Evolutionary conservation across 1,139 yeast genomes (phyloP).

Genomic region (Kodamaea anthophila): DNA sequence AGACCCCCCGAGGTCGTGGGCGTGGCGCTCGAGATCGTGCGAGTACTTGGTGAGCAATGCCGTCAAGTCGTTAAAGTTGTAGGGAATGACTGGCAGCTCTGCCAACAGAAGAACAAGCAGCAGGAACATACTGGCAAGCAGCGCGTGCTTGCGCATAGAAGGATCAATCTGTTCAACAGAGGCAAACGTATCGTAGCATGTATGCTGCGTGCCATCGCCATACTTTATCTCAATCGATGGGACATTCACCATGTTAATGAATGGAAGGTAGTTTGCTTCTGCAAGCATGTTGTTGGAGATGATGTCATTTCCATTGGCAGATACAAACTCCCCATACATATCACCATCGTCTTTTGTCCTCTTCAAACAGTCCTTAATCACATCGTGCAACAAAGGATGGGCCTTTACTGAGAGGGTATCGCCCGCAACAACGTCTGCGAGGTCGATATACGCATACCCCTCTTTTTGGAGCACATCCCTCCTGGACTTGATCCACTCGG

Average conservation of each 20-base stretch:
- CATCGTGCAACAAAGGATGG: conserved; percentile 56
- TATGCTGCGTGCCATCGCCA: conserved; percentile 47
- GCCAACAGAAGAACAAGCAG: conserved; percentile 48
- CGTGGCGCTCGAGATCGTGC: conserved; percentile 44
- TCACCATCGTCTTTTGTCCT: conserved; percentile 19
- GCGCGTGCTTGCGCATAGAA: conserved; percentile 49
- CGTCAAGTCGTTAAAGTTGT: conserved; percentile 48
- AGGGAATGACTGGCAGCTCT: conserved; percentile 76
- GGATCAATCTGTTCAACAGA: conserved; percentile 53
- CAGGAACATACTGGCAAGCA: conserved; percentile 54
- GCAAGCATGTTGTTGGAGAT: conserved; percentile 40
- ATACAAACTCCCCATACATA: conserved; percentile 25
- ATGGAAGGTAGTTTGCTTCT: conserved; percentile 65
- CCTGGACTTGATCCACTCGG: conserved; percentile 69
- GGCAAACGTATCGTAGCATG: conserved; percentile 64
- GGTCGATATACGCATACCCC: conserved; percentile 70
- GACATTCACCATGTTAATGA: conserved; percentile 56
- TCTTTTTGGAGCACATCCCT: conserved; percentile 49
- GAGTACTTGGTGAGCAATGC: conserved; percentile 38
- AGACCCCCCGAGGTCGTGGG: conserved; percentile 15
- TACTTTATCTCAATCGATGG: conserved; percentile 63
- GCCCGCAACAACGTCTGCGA: conserved; percentile 70
- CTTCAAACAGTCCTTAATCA: conserved; percentile 36
- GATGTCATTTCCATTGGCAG: conserved; percentile 21
- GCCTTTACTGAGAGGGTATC: conserved; percentile 51